Percentiles rank a stretch among this genome's conserved stretches.
Evolutionary conservation across 2,329 filamentous ascomycete genomes (phyloP).

Genomic region (Phyllachora maydis): DNA sequence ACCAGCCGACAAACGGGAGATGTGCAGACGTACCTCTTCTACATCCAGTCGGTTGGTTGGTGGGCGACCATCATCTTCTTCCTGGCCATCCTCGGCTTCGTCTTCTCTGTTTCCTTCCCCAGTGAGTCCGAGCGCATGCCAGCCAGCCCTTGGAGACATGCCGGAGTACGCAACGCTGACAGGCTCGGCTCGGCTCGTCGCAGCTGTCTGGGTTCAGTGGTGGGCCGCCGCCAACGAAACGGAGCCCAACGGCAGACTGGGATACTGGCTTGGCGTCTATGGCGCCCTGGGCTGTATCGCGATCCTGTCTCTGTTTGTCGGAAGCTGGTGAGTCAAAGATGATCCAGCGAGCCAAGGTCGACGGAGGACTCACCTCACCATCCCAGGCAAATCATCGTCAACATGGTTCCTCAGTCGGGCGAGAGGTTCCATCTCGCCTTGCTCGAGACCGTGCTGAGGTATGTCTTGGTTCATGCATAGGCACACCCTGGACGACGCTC

Average conservation of each 20-base stretch:
- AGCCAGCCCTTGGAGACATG: background rate
- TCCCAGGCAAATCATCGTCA: conserved; percentile 11
- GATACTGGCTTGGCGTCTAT: conserved; percentile 16
- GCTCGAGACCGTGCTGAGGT: conserved; percentile 9
- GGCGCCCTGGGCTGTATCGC: conserved; percentile 8
- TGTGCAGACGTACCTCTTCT: conserved; percentile 7
- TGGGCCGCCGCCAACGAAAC: conserved; percentile 20
- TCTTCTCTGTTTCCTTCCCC: conserved; percentile 7
- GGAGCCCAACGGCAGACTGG: conserved; percentile 14
- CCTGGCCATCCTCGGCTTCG: conserved; percentile 5
- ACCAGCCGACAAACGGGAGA: conserved; percentile 6
- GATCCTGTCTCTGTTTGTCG: conserved; percentile 6
- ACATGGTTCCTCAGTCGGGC: conserved; percentile 11
- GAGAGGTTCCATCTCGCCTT: conserved; percentile 10
- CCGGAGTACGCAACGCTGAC: conserved; percentile 1
- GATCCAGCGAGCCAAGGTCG: too few relatives aligned
- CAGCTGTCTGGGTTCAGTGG: conserved; percentile 23
- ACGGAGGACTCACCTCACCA: background rate
- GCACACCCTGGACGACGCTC: too few relatives aligned
- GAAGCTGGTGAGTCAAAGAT: too few relatives aligned
- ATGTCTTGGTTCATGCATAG: too few relatives aligned
- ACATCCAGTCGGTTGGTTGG: conserved; percentile 7
- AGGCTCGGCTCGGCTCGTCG: conserved; percentile 1
- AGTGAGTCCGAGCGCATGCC: conserved; percentile 6
- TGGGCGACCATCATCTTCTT: conserved; percentile 6